Conservation (phyloP, 1,139 yeast genomes). For the Trichomonascaceae sp. region DNA sequence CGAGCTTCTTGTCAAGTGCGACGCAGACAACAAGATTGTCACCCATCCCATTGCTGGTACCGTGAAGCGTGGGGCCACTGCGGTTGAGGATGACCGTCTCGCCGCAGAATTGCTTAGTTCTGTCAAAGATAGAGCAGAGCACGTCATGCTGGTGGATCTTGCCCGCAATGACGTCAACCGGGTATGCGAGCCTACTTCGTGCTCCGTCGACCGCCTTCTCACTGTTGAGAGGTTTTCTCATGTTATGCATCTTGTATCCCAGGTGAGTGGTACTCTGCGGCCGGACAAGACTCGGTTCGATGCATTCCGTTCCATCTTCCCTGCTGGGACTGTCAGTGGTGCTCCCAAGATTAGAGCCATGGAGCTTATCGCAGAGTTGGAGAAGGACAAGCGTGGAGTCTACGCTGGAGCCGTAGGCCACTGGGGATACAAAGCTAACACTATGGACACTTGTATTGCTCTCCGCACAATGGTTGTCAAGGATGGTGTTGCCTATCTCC, state of each 20-base stretch:
- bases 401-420: conserved; percentile 99
- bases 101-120: conserved; percentile 68
- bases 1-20: conserved; percentile 77
- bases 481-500: conserved; percentile 80
- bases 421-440: conserved; percentile 87
- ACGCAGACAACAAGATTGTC: conserved; percentile 52
- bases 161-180: conserved; percentile 94
- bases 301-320: conserved; percentile 94
- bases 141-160: conserved; percentile 93
- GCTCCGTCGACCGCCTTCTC: conserved; percentile 74
- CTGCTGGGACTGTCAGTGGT: conserved; percentile 97
- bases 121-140: conserved; percentile 90
- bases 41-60: conserved; percentile 99
- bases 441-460: conserved; percentile 97
- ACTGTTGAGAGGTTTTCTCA: conserved; percentile 93
- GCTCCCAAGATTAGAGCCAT: conserved; percentile 96
- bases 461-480: conserved; percentile 92
- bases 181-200: conserved; percentile 76
- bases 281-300: conserved; percentile 79
- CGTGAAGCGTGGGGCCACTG: conserved; percentile 74
- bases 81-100: conserved; percentile 78
- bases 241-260: conserved; percentile 91
- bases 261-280: conserved; percentile 84
- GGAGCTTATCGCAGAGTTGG: conserved; percentile 85
- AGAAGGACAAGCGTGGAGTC: conserved; percentile 85